These are phyloP conservation scores for Saccharomyces uvarum DNA, from an alignment of 1,139 yeast species.

Conservation along the genomic window DNA sequence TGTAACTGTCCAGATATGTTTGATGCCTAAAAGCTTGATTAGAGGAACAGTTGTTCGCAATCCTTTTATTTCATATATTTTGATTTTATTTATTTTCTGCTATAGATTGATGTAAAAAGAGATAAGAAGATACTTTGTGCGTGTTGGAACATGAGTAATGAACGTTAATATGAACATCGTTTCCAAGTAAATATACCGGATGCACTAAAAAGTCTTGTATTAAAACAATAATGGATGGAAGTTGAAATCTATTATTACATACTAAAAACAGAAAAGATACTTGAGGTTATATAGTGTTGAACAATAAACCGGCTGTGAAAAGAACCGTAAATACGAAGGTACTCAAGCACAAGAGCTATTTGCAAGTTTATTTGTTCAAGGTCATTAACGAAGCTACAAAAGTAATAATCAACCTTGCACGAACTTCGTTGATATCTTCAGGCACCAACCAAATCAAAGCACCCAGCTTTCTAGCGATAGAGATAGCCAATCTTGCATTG, in stretches of 20 bases:
- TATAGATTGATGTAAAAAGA: neutral
- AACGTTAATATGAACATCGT: no score
- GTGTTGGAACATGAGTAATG: neutral
- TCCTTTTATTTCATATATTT: neutral
- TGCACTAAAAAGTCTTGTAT: no score
- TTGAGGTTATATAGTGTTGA: neutral
- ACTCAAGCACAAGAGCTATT: neutral
- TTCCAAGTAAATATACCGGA: no score
- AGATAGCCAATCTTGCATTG: constrained; percentile 92
- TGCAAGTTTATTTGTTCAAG: constrained; percentile 23
- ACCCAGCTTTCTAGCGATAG: constrained; percentile 95
- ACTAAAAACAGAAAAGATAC: neutral
- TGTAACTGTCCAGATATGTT: constrained; percentile 51
- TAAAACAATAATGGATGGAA: constrained; percentile 1
- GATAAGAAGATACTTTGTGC: neutral
- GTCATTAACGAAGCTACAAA: constrained; percentile 94
- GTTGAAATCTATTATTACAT: neutral
- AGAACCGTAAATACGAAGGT: neutral
- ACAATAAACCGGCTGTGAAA: neutral
- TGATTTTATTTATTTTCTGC: neutral
- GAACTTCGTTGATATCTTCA: constrained; percentile 95
- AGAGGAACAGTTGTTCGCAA: neutral
- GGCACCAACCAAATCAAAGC: constrained; percentile 98
- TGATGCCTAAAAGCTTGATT: constrained; percentile 9
- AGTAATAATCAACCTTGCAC: constrained; percentile 85